Percentiles rank a stretch among this genome's conserved stretches.
phyloP scores from a whole-genome alignment of 345 rosid species.

The Geranium rotundifolium region DNA sequence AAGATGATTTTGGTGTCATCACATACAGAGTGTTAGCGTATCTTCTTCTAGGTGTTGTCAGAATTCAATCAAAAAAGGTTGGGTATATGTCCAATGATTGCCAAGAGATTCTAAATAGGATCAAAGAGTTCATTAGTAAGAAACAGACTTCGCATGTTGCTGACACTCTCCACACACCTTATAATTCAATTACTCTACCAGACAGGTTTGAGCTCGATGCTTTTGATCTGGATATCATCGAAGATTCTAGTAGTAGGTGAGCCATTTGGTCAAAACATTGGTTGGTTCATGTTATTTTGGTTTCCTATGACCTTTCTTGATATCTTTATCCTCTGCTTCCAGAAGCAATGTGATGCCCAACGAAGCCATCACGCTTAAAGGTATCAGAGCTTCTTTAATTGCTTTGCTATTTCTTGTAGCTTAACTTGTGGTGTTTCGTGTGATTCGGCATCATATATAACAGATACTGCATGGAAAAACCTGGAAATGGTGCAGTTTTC shows the following conservation, averaged over 20 bases:
- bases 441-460: constrained; percentile 4
- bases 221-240: constrained; percentile 73
- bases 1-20: constrained; percentile 42
- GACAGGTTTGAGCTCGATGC: constrained; percentile 76
- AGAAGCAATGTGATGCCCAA: not conserved
- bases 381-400: constrained; percentile 22
- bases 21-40: constrained; percentile 68
- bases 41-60: constrained; percentile 79
- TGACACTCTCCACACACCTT: constrained; percentile 19
- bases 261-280: constrained; percentile 8
- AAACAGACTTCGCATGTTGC: constrained; percentile 14
- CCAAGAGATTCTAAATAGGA: constrained; percentile 37
- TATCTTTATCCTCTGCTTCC: not conserved
- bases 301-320: constrained; percentile 5
- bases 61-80: constrained; percentile 83
- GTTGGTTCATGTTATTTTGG: constrained; percentile 1
- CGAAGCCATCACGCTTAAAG: constrained; percentile 21
- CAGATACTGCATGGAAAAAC: constrained; percentile 40
- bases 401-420: not conserved
- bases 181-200: constrained; percentile 46
- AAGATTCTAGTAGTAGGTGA: constrained; percentile 46
- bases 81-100: constrained; percentile 71
- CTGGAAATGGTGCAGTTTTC: constrained; percentile 18
- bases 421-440: not conserved
- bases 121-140: constrained; percentile 44